Base-by-base conservation (phyloP, 2,329 filamentous ascomycete genomes). In the Fusarium nurragi region DNA sequence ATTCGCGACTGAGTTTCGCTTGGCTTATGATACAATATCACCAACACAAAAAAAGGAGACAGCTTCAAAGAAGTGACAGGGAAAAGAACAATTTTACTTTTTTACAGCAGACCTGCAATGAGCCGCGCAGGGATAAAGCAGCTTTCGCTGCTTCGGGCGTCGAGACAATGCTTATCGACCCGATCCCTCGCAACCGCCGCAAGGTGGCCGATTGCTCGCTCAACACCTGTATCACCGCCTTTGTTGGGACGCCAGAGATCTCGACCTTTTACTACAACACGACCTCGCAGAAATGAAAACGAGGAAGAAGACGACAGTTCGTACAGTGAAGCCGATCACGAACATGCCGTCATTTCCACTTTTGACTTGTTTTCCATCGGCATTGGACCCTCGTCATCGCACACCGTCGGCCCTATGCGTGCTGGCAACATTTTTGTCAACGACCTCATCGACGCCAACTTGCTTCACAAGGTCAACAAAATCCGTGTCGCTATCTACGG, bases 281-380 rank as follows among this genome's bases (percentile, higher is more conserved):
- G 22, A 4, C 38, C 36, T 1, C 56, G 38, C 10, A 39, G 54
- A 26, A 41, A 11, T 3, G 66, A 62, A 16, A 43, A 48, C 5
- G 46, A 51, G 7, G 70, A 69, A 12, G 75, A 76, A 25, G 76
- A 79, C 2, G 68, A 72, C 4, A 67, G 55, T 2, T 66, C 75
- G 4, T 83, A 83, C 69, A 83, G 78, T 60, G 81, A 83, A 64
- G 76, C 81, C 2, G 81, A 82, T 44, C 79, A 81, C 43, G 81
- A 83, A 64, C 81, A 83, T 65, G 81, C 81, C 56, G 81, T 83
- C 68, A 83, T 83, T 54, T 83, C 81, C 4, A 80, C 81, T 0
- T 83, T 83, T 61, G 81, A 83, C 67, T 75, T 83, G 30, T 83
- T 83, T 71, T 83, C 81, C 28, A 82, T 83, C 49, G 81, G 81